A percentile compares a stretch with the other conserved stretches of the same genome.
Evolutionary conservation across 2,329 filamentous ascomycete genomes (phyloP).

Genomic region (Colletotrichum kahawae): DNA sequence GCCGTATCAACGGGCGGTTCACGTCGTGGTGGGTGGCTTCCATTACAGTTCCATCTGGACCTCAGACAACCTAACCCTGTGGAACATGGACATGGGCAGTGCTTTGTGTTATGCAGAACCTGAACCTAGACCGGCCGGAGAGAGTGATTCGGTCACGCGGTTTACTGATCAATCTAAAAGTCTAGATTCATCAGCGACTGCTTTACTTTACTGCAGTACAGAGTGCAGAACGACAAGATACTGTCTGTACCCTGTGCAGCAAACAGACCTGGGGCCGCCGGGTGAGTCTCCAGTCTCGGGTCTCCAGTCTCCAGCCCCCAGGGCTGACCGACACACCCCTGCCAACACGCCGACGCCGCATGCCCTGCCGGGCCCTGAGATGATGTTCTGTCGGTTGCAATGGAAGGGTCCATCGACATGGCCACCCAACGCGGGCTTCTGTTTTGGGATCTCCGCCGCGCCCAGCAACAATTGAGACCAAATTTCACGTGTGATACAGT

Average conservation of each 20-base stretch:
- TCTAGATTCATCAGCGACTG: neutral
- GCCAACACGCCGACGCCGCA: neutral
- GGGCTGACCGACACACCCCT: neutral
- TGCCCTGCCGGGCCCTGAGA: neutral
- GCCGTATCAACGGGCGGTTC: neutral
- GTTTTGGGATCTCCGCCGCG: neutral
- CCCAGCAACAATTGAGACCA: neutral
- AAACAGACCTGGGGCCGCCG: neutral
- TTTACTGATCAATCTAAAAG: neutral
- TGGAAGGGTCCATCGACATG: neutral
- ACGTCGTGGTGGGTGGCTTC: neutral
- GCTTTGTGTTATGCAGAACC: neutral
- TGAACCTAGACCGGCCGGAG: neutral
- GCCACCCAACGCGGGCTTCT: neutral
- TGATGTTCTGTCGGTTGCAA: neutral
- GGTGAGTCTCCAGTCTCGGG: neutral
- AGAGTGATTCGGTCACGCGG: neutral
- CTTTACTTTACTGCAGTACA: neutral
- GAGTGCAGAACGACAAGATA: neutral
- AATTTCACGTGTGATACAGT: neutral
- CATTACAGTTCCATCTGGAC: neutral
- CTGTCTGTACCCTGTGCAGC: neutral
- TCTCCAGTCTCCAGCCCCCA: neutral
- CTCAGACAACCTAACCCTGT: neutral
- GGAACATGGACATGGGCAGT: too few species aligned